Percentiles rank a stretch among this genome's conserved stretches.
Conservation (phyloP, 176 grass and related monocot genomes). For the Carex littledalei region DNA sequence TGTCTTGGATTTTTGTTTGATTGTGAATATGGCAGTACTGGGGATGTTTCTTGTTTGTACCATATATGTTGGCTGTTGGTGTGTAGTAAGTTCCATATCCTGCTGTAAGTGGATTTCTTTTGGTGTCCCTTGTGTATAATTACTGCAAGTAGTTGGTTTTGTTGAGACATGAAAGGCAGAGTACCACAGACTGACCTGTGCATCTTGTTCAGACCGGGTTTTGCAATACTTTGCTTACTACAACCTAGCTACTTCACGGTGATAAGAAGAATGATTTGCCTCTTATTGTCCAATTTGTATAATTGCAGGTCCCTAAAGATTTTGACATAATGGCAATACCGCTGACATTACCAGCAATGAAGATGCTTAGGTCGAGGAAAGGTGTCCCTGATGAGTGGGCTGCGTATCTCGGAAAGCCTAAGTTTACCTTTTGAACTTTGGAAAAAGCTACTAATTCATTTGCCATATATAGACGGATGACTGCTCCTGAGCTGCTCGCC, state of each 20-base stretch:
- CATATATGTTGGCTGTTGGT: not conserved
- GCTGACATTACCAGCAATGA: slow-evolving; percentile 50
- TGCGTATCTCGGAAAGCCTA: slow-evolving; percentile 55
- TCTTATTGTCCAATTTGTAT: not conserved
- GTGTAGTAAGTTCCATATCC: not conserved
- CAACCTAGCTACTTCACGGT: not conserved
- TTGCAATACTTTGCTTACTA: not conserved
- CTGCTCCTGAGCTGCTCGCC: slow-evolving; percentile 17
- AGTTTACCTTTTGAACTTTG: slow-evolving; percentile 28
- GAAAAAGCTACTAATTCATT: not conserved
- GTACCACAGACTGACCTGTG: not conserved
- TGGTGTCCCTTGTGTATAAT: not conserved
- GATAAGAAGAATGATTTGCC: not conserved
- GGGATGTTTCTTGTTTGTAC: not conserved
- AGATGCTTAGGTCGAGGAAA: slow-evolving; percentile 58
- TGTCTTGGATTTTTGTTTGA: not conserved
- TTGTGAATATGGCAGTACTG: not conserved
- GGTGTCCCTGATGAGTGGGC: slow-evolving; percentile 79
- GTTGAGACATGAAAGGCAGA: not conserved
- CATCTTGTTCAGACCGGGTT: not conserved
- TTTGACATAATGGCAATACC: slow-evolving; percentile 77
- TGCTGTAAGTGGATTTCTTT: not conserved
- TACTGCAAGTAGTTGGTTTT: not conserved
- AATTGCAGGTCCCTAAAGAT: slow-evolving; percentile 62
- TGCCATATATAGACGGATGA: not conserved